Evolutionary conservation across 179 eudicot genomes (phyloP), one percentile per base, ranked within the genome.

Genomic region (Spinacia oleracea): DNA sequence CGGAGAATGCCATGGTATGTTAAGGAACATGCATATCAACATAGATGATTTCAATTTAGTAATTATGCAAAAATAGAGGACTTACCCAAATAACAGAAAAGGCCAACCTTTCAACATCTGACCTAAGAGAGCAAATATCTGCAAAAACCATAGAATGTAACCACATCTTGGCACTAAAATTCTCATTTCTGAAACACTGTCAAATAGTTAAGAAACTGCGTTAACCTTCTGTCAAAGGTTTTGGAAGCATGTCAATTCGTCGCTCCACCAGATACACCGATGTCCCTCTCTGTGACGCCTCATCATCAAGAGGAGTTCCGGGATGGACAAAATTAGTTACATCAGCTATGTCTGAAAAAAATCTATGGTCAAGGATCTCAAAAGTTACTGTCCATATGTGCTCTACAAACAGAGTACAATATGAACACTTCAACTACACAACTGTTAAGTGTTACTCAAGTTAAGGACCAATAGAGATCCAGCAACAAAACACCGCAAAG

Each of bases 201-300:
- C 29, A 50, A 42, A 15, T 8, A 32, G 23, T 29, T 10, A 64
- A 43, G 25, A 29, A 67, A 32, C 9, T n/a, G 45, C 21, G 59
- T 65, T 56, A 77, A 94, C 99, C 99, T 92, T 96, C 99, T 27
- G 99, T 96, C 65, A 96, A 84, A 89, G 98, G 99, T 85, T 96
- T 96, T 14, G 99, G 99, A 72, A 96, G 94, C 99, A 96, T 96
- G 89, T 96, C 99, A 83, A 94, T 96, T 70, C 99, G 91, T 23
- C 92, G 86, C 82, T 96, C 99, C 77, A 96, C 99, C 70, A 96
- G 99, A 83, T 96, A 96, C 76, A 92, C 97, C n/a, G 99, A 94
- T 45, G 99, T 96, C 68, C 99, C 99, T 84, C 99, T 88, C 85
- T 89, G 93, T 70, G 98, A 79, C 83, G 98, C 99, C 86, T 94